phyloP scores from a whole-genome alignment of 495 filamentous ascomycete species.

The Lasiosphaeria miniovina region DNA sequence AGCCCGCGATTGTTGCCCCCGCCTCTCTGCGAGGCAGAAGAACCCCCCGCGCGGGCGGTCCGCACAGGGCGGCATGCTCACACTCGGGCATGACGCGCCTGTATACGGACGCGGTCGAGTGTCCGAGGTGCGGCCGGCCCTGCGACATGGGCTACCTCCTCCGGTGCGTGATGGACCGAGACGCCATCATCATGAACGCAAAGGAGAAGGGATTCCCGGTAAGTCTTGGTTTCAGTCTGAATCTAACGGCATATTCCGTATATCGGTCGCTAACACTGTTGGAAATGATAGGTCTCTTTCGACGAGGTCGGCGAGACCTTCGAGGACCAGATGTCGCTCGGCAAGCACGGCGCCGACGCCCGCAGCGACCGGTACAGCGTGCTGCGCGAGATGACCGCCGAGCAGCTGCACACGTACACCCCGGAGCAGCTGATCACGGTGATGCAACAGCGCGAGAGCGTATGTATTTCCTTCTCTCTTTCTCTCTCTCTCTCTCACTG shows the following conservation, averaged over 20 bases:
- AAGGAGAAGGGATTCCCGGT: slow-evolving; percentile 29
- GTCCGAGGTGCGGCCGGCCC: slow-evolving; percentile 47
- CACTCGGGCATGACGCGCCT: slow-evolving; percentile 59
- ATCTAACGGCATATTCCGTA: too few species aligned
- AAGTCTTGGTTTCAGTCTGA: slow-evolving; percentile 2
- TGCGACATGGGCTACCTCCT: slow-evolving; percentile 64
- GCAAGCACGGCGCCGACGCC: slow-evolving; percentile 32
- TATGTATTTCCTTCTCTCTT: slow-evolving; percentile 13
- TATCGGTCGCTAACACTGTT: too few species aligned
- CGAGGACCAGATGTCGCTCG: slow-evolving; percentile 23
- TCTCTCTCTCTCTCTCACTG: too few species aligned
- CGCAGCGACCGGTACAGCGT: slow-evolving; percentile 38
- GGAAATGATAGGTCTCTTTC: slow-evolving; percentile 25
- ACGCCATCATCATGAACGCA: slow-evolving; percentile 41
- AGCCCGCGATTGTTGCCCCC: background rate
- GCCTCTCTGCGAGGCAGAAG: background rate
- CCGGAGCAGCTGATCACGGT: slow-evolving; percentile 38
- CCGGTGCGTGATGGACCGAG: slow-evolving; percentile 59
- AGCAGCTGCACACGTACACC: slow-evolving; percentile 44
- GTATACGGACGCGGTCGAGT: slow-evolving; percentile 44
- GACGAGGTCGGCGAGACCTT: slow-evolving; percentile 27
- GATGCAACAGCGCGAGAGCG: slow-evolving; percentile 40
- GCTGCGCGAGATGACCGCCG: slow-evolving; percentile 51
- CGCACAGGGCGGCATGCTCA: slow-evolving; percentile 44
- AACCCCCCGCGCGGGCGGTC: too few species aligned